phyloP scores from a whole-genome alignment of 2,329 filamentous ascomycete genomes.

The Talaromyces sp. region DNA sequence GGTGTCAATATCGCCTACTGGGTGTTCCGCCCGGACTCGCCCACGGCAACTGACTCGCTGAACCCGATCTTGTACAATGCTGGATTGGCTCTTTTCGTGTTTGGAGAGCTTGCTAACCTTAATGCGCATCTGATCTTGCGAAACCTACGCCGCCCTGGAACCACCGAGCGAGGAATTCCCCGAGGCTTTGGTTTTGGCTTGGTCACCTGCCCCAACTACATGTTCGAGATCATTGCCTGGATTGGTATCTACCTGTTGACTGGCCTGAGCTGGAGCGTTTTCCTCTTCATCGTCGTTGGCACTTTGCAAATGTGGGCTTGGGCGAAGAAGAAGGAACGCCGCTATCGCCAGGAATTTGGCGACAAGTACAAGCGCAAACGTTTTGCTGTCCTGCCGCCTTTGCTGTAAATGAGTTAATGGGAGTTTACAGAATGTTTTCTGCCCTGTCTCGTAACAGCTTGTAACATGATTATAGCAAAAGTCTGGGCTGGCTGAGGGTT shows the following conservation, averaged over 20 bases:
- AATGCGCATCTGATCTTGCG: slow-evolving; percentile 74
- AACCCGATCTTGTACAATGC: slow-evolving; percentile 55
- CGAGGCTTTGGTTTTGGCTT: slow-evolving; percentile 74
- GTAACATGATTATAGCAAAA: background rate
- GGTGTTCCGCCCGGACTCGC: slow-evolving; percentile 71
- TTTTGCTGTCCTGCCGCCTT: slow-evolving; percentile 71
- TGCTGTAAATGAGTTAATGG: slow-evolving; percentile 30
- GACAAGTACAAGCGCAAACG: slow-evolving; percentile 95
- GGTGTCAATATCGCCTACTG: slow-evolving; percentile 78
- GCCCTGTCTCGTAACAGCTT: background rate
- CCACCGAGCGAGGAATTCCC: slow-evolving; percentile 83
- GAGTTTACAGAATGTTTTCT: background rate
- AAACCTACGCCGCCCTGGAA: slow-evolving; percentile 68
- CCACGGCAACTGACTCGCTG: slow-evolving; percentile 51
- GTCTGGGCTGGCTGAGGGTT: background rate
- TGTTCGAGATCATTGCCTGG: slow-evolving; percentile 89
- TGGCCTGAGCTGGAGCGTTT: slow-evolving; percentile 66
- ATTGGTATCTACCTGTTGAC: slow-evolving; percentile 72
- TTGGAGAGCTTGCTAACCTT: slow-evolving; percentile 77
- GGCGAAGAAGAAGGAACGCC: slow-evolving; percentile 86
- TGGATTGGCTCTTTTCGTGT: slow-evolving; percentile 65
- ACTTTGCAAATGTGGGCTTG: slow-evolving; percentile 75
- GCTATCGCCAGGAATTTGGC: slow-evolving; percentile 84
- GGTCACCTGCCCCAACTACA: slow-evolving; percentile 96
- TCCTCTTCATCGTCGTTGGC: slow-evolving; percentile 69